Evolutionary conservation across 345 rosid genomes (phyloP).

Genomic region (Eucalyptus dawsonii): DNA sequence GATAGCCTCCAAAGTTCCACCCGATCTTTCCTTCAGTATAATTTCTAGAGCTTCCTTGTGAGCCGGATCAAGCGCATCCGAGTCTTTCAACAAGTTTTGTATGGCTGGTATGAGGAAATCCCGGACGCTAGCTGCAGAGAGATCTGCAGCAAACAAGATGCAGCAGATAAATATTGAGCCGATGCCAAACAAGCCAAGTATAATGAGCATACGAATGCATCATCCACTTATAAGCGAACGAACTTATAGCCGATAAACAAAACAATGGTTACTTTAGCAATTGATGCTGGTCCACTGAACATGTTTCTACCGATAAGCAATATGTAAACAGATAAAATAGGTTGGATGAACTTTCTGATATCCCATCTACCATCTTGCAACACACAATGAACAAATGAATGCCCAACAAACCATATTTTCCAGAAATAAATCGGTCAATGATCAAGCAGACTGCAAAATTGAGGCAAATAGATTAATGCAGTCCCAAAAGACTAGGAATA

Average conservation of each 20-base stretch:
- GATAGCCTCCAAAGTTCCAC: conserved; percentile 70
- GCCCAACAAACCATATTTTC: not conserved
- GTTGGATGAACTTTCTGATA: not conserved
- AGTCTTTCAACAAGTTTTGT: conserved; percentile 77
- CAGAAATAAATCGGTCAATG: not conserved
- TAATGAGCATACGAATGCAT: not conserved
- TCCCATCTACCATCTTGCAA: not conserved
- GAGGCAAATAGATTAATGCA: not conserved
- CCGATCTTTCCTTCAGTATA: conserved; percentile 80
- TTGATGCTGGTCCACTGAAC: not conserved
- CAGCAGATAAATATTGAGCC: not conserved
- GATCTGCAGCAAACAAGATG: conserved; percentile 29
- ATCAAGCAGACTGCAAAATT: not conserved
- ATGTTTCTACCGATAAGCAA: not conserved
- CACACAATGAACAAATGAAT: not conserved
- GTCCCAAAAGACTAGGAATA: not conserved
- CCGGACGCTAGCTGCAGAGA: conserved; percentile 54
- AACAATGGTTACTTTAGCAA: not conserved
- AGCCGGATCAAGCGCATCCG: conserved; percentile 83
- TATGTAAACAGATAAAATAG: not conserved
- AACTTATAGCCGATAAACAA: not conserved
- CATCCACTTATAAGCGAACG: not conserved
- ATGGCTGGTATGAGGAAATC: conserved; percentile 75
- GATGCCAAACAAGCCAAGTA: not conserved
- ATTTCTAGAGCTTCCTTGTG: conserved; percentile 96